A percentile compares a stretch with the other conserved stretches of the same genome.
Evolutionary conservation across 345 rosid genomes (phyloP).

Genomic region (Xanthoceras sorbifolium): DNA sequence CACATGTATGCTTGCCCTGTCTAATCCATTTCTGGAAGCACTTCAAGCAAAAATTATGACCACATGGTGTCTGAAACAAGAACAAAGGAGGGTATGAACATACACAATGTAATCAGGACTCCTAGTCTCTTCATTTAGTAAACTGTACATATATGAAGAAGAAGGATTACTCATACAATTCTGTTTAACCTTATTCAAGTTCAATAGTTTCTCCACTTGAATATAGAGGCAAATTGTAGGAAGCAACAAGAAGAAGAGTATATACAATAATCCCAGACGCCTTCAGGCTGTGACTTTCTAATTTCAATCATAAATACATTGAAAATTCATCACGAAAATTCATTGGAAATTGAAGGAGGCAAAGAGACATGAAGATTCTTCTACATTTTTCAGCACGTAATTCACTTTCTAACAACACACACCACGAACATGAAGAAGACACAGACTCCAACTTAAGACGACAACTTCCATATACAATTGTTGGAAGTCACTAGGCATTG

Average conservation of each 20-base stretch:
- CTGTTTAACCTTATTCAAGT: background rate
- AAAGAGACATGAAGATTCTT: too few species aligned
- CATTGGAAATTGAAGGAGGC: too few species aligned
- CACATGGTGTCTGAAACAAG: constrained; percentile 69
- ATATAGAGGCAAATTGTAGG: too few species aligned
- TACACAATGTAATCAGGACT: background rate
- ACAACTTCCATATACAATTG: background rate
- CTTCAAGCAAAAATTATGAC: constrained; percentile 75
- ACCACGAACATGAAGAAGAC: background rate
- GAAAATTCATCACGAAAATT: too few species aligned
- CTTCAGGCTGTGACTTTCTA: too few species aligned
- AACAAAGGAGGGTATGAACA: background rate
- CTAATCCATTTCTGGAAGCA: constrained; percentile 70
- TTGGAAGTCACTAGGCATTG: background rate
- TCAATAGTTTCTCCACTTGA: too few species aligned
- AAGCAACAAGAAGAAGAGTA: too few species aligned
- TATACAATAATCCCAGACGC: too few species aligned
- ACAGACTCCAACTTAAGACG: background rate
- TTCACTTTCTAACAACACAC: background rate
- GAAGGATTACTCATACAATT: background rate
- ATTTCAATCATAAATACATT: too few species aligned
- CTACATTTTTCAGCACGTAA: background rate
- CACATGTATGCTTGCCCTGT: constrained; percentile 52
- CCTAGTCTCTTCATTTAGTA: too few species aligned
- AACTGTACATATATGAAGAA: background rate